Evolutionary conservation across 805 yeast species (phyloP).

Genomic region (Candida golubevii): DNA sequence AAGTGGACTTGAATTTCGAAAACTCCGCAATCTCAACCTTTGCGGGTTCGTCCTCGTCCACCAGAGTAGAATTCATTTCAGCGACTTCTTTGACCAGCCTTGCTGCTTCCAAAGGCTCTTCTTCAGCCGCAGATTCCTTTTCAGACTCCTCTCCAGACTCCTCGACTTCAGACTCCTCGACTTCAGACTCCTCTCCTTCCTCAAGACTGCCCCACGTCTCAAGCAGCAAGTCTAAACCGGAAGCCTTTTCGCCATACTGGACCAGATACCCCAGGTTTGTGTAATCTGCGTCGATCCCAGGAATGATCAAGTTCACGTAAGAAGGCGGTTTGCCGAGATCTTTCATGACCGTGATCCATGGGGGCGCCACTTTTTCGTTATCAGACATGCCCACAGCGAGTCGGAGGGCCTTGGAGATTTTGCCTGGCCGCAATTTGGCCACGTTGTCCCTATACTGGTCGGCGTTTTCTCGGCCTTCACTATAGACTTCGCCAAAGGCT

Average conservation of each 20-base stretch:
- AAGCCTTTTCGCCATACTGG: slow-evolving; percentile 7
- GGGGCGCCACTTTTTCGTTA: slow-evolving; percentile 42
- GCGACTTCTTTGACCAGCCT: background rate
- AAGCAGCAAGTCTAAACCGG: slow-evolving; percentile 8
- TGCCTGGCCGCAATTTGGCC: slow-evolving; percentile 59
- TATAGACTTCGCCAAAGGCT: slow-evolving; percentile 71
- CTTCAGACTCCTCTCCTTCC: slow-evolving; percentile 25
- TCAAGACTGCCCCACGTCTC: slow-evolving; percentile 34
- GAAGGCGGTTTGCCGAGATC: slow-evolving; percentile 80
- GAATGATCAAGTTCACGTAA: slow-evolving; percentile 61
- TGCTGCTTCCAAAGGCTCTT: background rate
- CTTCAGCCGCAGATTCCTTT: background rate
- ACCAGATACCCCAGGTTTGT: slow-evolving; percentile 31
- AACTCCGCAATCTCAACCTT: slow-evolving; percentile 15
- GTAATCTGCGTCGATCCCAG: slow-evolving; percentile 38
- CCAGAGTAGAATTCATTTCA: background rate
- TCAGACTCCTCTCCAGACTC: no score
- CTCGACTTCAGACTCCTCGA: slow-evolving; percentile 13
- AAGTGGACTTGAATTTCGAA: slow-evolving; percentile 5
- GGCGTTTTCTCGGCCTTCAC: slow-evolving; percentile 63
- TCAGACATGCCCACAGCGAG: slow-evolving; percentile 65
- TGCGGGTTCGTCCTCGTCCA: slow-evolving; percentile 10
- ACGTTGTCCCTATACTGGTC: slow-evolving; percentile 37
- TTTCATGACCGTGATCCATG: slow-evolving; percentile 74
- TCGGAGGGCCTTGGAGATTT: slow-evolving; percentile 54